Evolutionary conservation across 179 eudicot genomes (phyloP), one percentile per base, ranked within the genome.

Genomic region (Gypsophila paniculata): DNA sequence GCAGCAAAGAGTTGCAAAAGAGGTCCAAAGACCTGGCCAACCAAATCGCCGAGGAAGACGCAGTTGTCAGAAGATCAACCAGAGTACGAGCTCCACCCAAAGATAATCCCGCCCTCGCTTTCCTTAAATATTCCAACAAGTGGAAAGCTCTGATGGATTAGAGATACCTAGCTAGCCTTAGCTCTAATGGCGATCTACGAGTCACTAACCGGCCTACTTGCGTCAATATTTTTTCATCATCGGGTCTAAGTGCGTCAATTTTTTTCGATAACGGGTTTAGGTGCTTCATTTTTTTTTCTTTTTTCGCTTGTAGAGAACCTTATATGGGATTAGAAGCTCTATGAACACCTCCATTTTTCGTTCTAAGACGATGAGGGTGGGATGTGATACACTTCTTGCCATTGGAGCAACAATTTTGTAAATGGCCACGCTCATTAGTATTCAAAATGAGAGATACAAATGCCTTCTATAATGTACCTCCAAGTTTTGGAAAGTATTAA

Each of bases 21-120:
- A 87, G 84, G 77, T 80, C 82, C 34, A 88, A 86, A 81, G 95
- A 92, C 19, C 77, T 69, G 17, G 87, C 85, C 39, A 84, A 75
- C 53, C 85, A 71, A 76, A 76, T 65, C 36, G 86, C 82, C 19
- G 53, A 69, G 70, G 97, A 91, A 71, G 95, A 92, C 63, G 88
- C 89, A 39, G 82, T 78, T 29, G 81, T 90, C 52, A 82, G 99
- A 73, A 88, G 96, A 77, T 94, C 99, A 18, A 90, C 91, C 62
- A 85, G 99, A 63, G 91, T 92, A 18, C 94, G 96, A 74, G 99
- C 99, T 64, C 91, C 95, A 17, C 95, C 95, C 3, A 85, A 87
- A 82, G 88, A 91, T 62, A 89, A 86, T 64, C 93, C 96, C 21
- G 85, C 97, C 70, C 73, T 75, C 26, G 90, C 95, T 11, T 94